phyloP scores from a whole-genome alignment of 352 stramenopile genomes.

The Peronospora farinosa region DNA sequence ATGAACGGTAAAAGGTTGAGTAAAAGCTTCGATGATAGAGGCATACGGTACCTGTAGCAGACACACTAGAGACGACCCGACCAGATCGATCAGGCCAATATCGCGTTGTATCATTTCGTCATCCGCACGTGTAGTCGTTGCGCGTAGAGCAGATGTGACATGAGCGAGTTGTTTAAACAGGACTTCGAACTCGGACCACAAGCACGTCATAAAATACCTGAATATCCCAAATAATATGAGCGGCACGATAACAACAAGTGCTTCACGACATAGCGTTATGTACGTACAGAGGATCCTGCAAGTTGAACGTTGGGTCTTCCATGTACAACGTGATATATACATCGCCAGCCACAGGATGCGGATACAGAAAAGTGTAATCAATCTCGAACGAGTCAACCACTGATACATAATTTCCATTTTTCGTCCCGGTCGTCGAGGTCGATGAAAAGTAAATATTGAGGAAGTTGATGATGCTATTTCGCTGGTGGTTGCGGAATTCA shows the following conservation, averaged over 20 bases:
- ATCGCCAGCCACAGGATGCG: conserved; percentile 69
- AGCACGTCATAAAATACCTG: conserved; percentile 71
- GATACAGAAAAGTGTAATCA: conserved; percentile 69
- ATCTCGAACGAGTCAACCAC: conserved; percentile 57
- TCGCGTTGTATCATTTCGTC: conserved; percentile 59
- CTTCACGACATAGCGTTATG: background rate
- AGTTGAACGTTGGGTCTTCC: conserved; percentile 87
- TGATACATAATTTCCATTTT: conserved; percentile 32
- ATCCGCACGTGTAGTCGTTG: conserved; percentile 58
- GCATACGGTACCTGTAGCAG: conserved; percentile 45
- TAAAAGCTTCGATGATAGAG: background rate
- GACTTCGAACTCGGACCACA: conserved; percentile 77
- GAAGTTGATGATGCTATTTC: conserved; percentile 59
- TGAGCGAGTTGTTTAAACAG: conserved; percentile 61
- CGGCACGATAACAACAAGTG: conserved; percentile 1
- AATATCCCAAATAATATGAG: background rate
- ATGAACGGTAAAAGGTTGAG: background rate
- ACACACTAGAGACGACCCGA: conserved; percentile 74
- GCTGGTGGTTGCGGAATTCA: conserved; percentile 79
- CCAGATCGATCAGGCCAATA: conserved; percentile 61
- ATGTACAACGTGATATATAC: conserved; percentile 91
- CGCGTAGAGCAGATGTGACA: conserved; percentile 53
- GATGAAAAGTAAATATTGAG: conserved; percentile 74
- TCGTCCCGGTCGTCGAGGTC: conserved; percentile 38
- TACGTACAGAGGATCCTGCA: conserved; percentile 87